phyloP scores from a whole-genome alignment of 129 eudicot genomes.

The Tagetes patula region DNA sequence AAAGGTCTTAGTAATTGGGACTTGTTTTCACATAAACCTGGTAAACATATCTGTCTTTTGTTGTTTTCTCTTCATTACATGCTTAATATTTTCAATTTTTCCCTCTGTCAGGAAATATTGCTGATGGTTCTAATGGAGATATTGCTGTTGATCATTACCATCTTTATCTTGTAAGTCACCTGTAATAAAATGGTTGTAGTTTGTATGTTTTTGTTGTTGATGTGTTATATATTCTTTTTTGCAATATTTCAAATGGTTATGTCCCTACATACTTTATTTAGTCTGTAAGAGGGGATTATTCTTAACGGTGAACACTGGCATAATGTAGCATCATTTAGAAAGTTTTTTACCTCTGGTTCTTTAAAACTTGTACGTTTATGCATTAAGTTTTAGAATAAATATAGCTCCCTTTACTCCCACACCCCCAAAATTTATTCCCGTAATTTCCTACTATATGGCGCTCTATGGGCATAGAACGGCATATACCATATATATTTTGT shows the following conservation, averaged over 20 bases:
- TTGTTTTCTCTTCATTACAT: not conserved
- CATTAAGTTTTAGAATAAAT: not conserved
- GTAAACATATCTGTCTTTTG: slow-evolving; percentile 26
- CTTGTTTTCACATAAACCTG: slow-evolving; percentile 60
- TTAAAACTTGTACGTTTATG: not conserved
- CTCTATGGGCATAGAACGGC: no score
- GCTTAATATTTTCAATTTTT: not conserved
- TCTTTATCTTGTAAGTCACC: slow-evolving; percentile 48
- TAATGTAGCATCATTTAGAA: not conserved
- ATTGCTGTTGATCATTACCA: slow-evolving; percentile 70
- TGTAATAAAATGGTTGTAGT: not conserved
- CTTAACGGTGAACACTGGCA: not conserved
- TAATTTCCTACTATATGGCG: no score
- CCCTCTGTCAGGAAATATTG: slow-evolving; percentile 43
- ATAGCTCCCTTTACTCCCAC: not conserved
- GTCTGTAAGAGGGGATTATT: slow-evolving; percentile 9
- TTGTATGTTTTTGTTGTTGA: slow-evolving; percentile 10
- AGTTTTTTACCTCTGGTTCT: not conserved
- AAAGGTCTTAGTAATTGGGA: slow-evolving; percentile 91
- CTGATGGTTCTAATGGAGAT: slow-evolving; percentile 77
- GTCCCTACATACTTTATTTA: slow-evolving; percentile 7
- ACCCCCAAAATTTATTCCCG: no score
- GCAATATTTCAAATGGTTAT: slow-evolving; percentile 3
- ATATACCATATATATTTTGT: no score
- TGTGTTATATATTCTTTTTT: not conserved